phyloP scores from a whole-genome alignment of 139 green algal species.

The Coelastrella sp. region DNA sequence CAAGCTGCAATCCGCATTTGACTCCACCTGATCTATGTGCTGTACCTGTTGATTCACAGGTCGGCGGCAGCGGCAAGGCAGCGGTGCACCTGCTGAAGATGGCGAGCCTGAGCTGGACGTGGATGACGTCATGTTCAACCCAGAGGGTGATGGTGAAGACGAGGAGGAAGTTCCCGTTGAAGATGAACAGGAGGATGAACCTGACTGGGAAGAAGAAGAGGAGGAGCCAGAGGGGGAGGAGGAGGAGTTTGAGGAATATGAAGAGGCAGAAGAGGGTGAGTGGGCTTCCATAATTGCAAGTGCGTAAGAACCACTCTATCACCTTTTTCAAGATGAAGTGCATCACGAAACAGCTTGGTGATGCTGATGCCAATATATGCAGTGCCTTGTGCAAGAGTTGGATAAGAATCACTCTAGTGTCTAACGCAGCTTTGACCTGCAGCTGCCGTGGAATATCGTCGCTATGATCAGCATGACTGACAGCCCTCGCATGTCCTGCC shows the following conservation, averaged over 20 bases:
- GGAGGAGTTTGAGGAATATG: slow-evolving; percentile 31
- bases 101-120: slow-evolving; percentile 2
- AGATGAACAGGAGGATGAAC: neutral
- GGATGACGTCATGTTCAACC: slow-evolving; percentile 39
- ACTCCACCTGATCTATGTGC: neutral
- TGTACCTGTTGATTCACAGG: neutral
- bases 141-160: neutral
- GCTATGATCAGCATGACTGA: too few relatives aligned
- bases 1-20: too few relatives aligned
- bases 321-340: too few relatives aligned
- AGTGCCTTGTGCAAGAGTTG: too few relatives aligned
- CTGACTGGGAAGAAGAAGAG: neutral
- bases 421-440: too few relatives aligned
- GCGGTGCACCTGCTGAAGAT: neutral
- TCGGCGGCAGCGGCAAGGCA: neutral
- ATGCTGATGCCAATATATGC: too few relatives aligned
- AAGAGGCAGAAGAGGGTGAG: slow-evolving; percentile 32
- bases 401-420: too few relatives aligned
- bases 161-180: neutral
- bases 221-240: neutral
- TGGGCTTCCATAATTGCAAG: neutral
- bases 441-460: too few relatives aligned
- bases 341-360: too few relatives aligned
- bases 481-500: neutral
- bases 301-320: too few relatives aligned